Base-by-base conservation (phyloP, 1,284 basidiomycete species). In the Stereum hirsutum region DNA sequence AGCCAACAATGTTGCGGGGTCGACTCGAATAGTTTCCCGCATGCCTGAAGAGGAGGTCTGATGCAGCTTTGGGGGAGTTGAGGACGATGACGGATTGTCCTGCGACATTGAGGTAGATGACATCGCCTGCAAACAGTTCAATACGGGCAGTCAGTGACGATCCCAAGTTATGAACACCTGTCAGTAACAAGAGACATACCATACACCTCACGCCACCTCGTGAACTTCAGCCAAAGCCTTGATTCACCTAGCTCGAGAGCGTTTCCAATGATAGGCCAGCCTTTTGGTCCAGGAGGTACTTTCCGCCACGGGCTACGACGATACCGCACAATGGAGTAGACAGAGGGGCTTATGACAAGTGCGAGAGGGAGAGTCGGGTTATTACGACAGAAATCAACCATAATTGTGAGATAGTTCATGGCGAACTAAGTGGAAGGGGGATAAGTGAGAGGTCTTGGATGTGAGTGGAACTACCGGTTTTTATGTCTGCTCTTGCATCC, bases 21-120 rank as follows among this genome's bases (percentile, higher is more conserved):
- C 59, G 49, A 23, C 51, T 52, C 4, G 54, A 57, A 41, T 57
- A 60, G 36, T 54, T 51, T 11, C 46, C 39, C 0, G 49, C 48
- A 21, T 55, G 52, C 28, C 54, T 53, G 28, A 55, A 57, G 5
- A 59, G 47, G 3, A 61, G 40, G 19, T 59, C 57, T n/a, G 45
- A 42, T 17, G 52, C 49, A 14, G 46, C 50, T 33, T 55, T 50
- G 15, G 47, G 44, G 5, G 53, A 47, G 40, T 57, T 60, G 24
- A 61, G 44, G 19, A 61, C 48, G 12, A 61, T 34, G 17, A 58
- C 51, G 1, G 52, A 44, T 21, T 56, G 51, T 8, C 58, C 58
- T 8, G 46, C 39, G 17, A 54, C 49, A 39, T 35, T 54, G 11
- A 61, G 36, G 33, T 54, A 57, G 23, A 57, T 42, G 6, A 61